These are phyloP conservation scores for Penicillium sp. DNA, from an alignment of 2,329 filamentous ascomycete species.

Conservation along the genomic window DNA sequence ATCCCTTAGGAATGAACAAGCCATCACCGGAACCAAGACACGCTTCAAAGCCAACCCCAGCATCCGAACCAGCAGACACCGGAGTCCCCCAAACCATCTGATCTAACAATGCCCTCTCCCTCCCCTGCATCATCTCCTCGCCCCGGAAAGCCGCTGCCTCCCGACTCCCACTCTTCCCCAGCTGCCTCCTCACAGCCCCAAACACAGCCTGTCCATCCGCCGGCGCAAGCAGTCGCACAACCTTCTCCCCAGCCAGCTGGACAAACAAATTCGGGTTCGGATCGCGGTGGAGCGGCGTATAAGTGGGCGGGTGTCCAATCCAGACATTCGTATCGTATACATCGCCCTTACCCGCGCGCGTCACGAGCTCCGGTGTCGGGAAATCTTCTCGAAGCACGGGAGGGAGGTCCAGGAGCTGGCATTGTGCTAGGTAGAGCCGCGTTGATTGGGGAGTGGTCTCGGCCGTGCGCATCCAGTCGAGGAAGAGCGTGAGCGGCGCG, in stretches of 20 bases:
- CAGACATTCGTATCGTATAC: conserved; percentile 85
- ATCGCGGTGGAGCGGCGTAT: conserved; percentile 86
- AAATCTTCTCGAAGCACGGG: conserved; percentile 61
- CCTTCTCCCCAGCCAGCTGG: conserved; percentile 73
- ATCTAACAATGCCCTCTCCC: conserved; percentile 66
- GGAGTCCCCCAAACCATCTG: conserved; percentile 64
- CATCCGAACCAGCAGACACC: conserved; percentile 25
- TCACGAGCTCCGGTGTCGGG: conserved; percentile 64
- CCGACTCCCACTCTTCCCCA: conserved; percentile 35
- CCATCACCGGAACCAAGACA: conserved; percentile 64
- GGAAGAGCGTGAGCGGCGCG: conserved; percentile 60
- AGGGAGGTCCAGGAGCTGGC: conserved; percentile 68
- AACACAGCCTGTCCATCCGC: conserved; percentile 64
- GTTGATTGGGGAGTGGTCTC: conserved; percentile 25
- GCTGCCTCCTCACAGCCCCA: conserved; percentile 43
- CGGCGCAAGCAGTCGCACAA: conserved; percentile 69
- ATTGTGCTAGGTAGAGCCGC: conserved; percentile 83
- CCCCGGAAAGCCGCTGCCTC: conserved; percentile 60
- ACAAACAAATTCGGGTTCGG: conserved; percentile 92
- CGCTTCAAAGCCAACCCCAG: conserved; percentile 48
- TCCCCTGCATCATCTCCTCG: conserved; percentile 86
- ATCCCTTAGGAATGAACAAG: conserved; percentile 75
- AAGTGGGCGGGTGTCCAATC: conserved; percentile 82
- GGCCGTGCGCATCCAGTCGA: conserved; percentile 49
- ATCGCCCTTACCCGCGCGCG: conserved; percentile 68